Base-by-base conservation (phyloP, 2,329 filamentous ascomycete genomes). In the Knufia petricola region DNA sequence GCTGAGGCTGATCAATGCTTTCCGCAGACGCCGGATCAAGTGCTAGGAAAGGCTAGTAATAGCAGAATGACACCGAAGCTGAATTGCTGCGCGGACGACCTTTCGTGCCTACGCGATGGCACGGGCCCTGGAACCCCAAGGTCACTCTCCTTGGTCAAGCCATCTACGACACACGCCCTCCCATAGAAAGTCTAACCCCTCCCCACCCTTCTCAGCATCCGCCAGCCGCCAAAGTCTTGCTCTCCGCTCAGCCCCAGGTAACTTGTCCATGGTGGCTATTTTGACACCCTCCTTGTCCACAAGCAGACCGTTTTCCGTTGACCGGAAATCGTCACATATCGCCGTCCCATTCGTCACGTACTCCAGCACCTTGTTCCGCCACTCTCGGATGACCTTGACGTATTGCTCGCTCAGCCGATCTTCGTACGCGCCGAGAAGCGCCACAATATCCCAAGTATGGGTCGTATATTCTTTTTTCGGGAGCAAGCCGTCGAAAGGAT, bases 121-220 rank as follows among this genome's bases (percentile, higher is more conserved):
- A n/a, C n/a, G n/a, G n/a, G n/a, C n/a, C n/a, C n/a, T n/a, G n/a
- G n/a, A n/a, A n/a, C n/a, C 26, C 26, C 26, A 28, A 28, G 6
- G 6, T 12, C 12, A 28, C 12, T 28, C 26, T 6, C 26, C 26
- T 12, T 28, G 26, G 43, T 34, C 23, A 20, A 34, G 38, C 31
- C 42, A 46, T 30, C 15, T 42, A 13, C 39, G 39, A 42, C 39
- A 42, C 3, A 42, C 39, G 15, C 39, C 39, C 15, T 42, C 39
- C 39, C 39, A 42, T 7, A 42, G 17, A 42, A 28, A 30, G 24
- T 42, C 39, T 7, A 26, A n/a, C 4, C 39, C 39, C 21, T 42
- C 21, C 21, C 28, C 39, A 28, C 39, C 39, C 21, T 42, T 42
- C 24, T 42, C 39, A 3, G 21, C 21, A 12, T 42, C 39, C 19